Evolutionary conservation across 139 green algal species (phyloP), one percentile per base, ranked within the genome.

Genomic region (Trebouxia sp.): DNA sequence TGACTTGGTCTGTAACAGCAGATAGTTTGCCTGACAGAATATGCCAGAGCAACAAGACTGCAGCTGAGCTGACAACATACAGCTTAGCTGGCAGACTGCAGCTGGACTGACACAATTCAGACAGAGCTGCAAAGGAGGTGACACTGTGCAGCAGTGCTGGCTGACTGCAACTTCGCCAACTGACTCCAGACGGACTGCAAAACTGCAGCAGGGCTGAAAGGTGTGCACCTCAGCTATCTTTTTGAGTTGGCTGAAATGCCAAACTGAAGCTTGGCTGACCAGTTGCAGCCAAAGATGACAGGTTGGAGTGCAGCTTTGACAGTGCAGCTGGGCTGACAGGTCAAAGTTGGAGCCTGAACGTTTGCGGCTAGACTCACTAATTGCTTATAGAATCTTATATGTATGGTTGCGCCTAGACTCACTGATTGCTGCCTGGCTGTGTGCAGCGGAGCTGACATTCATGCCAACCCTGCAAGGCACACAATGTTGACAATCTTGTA

Each of bases 81-180:
- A n/a, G n/a, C n/a, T n/a, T n/a, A n/a, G n/a, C n/a, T n/a, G n/a
- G n/a, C n/a, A 62, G 12, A 62, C 50, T 62, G 50, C 8, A 62
- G 56, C 56, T 67, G 26, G n/a, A 6, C 56, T 67, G 56, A 67
- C 56, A n/a, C 15, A 15, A 39, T 67, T 20, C 17, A 67, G 56
- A n/a, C n/a, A 41, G n/a, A 28, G 8, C n/a, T n/a, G n/a, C 56
- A 67, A 67, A 28, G 8, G 56, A 67, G 56, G n/a, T 67, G 26
- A 39, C n/a, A 67, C 56, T 39, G 56, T 67, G 56, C 56, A 67
- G 56, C 56, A 65, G 55, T 65, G 55, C 55, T 65, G 55, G 55
- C 55, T 65, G 55, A 65, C 55, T 65, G 55, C 55, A 65, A 65
- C 55, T 65, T 65, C 24, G 55, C 55, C 55, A 65, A 65, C 24